These are phyloP conservation scores for Lachancea waltii DNA, from an alignment of 805 yeast genomes.

Conservation along the genomic window DNA sequence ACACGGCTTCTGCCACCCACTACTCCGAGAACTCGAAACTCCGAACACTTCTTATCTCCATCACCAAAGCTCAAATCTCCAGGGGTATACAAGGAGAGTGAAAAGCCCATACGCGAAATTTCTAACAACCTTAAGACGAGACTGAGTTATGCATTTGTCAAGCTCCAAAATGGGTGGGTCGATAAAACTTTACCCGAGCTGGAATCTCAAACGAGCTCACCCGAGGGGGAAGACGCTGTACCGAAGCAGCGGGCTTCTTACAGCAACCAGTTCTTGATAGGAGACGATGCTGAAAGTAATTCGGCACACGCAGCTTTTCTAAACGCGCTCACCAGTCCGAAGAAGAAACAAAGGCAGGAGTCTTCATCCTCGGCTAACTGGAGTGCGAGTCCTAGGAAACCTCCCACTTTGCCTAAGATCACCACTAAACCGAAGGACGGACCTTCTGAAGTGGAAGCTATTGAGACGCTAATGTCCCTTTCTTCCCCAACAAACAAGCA, in stretches of 20 bases:
- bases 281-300: conserved; percentile 24
- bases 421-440: conserved; percentile 8
- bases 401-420: conserved; percentile 4
- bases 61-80: conserved; percentile 30
- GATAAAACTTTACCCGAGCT: conserved; percentile 27
- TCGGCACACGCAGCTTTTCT: conserved; percentile 38
- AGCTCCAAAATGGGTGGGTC: conserved; percentile 30
- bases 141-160: conserved; percentile 37
- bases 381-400: conserved; percentile 2
- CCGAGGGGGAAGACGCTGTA: conserved; percentile 11
- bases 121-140: conserved; percentile 37
- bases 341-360: conserved; percentile 15
- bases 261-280: conserved; percentile 14
- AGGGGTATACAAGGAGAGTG: conserved; percentile 18
- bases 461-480: conserved; percentile 38
- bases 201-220: conserved; percentile 13
- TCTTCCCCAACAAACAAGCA: conserved; percentile 33
- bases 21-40: conserved; percentile 29
- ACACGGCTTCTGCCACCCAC: conserved; percentile 28
- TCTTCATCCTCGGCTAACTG: conserved; percentile 4
- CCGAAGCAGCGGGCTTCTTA: conserved; percentile 8
- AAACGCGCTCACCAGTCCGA: conserved; percentile 35
- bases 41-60: conserved; percentile 30
- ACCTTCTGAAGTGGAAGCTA: conserved; percentile 36
- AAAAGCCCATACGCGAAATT: conserved; percentile 36